Base-by-base conservation (phyloP, 352 stramenopile species). In the Phytopythium sindhum region DNA sequence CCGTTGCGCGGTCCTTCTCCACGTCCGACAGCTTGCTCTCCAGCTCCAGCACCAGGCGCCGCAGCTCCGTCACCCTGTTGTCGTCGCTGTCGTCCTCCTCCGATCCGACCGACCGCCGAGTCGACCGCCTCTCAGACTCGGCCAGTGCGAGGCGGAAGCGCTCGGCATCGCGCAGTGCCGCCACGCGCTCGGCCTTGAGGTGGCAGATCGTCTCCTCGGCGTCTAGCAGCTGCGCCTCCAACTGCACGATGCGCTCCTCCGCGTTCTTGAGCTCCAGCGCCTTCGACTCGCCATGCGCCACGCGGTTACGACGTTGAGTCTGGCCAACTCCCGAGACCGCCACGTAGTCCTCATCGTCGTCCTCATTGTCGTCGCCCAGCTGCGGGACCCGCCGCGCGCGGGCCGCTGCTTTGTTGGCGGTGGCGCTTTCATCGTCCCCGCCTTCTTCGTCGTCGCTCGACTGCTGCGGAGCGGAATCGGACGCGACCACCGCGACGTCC, bases 131-230 rank as follows among this genome's bases (percentile, higher is more conserved):
- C 0, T 29, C 7, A 11, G 41, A 31, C 17, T 45, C 51, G 10
- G 29, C 41, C 60, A 60, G 56, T 21, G 58, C 53, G 24, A 57
- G 26, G 26, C 69, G 74, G 23, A 91, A 69, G n/a, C 69, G 74
- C 70, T 93, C 82, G 17, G 87, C 72, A 24, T 84, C 64, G 21
- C 82, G 70, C 63, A 78, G 64, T 9, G 84, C 76, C 15, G 79
- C 74, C 12, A 83, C 64, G 33, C 89, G 90, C 76, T 93, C 84
- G 1, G 82, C 81, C 57, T 85, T 80, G 12, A 93, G 69, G 68
- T 93, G 84, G 64, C 79, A 86, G 45, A 91, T 90, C 5, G 77
- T 79, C 63, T 93, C 82, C 52, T 93, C 84, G 9, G 80, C 77
- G 55, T 87, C 73, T 57, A 93, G 66, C 24, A 91, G 69, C 61